These are phyloP conservation scores for Acephala macrosclerotiorum DNA, from an alignment of 2,329 filamentous ascomycete genomes.

Conservation along the genomic window DNA sequence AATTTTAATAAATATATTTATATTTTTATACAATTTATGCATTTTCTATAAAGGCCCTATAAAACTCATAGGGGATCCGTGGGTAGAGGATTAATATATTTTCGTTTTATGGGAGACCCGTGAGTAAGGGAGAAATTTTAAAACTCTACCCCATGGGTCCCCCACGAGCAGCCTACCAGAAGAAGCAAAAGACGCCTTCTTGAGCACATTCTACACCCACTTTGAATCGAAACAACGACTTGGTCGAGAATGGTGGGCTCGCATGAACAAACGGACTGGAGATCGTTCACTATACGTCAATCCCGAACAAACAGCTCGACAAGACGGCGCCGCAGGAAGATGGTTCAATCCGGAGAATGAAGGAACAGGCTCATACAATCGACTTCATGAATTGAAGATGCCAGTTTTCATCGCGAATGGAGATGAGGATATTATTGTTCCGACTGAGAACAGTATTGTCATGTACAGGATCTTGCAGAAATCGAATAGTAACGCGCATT, in stretches of 20 bases:
- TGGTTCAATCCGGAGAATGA: conserved; percentile 5
- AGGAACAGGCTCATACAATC: conserved; percentile 19
- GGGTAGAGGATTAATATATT: no score
- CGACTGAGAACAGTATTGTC: conserved; percentile 25
- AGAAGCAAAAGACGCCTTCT: background rate
- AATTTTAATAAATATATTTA: no score
- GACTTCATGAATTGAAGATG: conserved; percentile 38
- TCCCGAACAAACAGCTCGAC: conserved; percentile 9
- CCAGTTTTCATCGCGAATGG: conserved; percentile 40
- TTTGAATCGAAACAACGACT: conserved; percentile 13
- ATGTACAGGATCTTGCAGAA: conserved; percentile 8
- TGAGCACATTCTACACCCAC: conserved; percentile 9
- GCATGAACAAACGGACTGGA: conserved; percentile 25
- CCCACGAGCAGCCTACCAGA: no score
- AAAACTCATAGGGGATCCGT: no score
- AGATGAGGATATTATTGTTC: conserved; percentile 21
- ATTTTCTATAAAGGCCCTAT: no score
- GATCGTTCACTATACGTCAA: conserved; percentile 6
- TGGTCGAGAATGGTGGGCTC: conserved; percentile 26
- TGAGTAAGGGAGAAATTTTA: no score
- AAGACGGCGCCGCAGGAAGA: conserved; percentile 12
- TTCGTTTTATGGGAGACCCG: no score
- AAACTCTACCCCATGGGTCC: no score
- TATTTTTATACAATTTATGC: no score
- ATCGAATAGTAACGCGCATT: conserved; percentile 21